Evolutionary conservation across 2,329 filamentous ascomycete genomes (phyloP).

Genomic region (Orbilia ellipsospora): DNA sequence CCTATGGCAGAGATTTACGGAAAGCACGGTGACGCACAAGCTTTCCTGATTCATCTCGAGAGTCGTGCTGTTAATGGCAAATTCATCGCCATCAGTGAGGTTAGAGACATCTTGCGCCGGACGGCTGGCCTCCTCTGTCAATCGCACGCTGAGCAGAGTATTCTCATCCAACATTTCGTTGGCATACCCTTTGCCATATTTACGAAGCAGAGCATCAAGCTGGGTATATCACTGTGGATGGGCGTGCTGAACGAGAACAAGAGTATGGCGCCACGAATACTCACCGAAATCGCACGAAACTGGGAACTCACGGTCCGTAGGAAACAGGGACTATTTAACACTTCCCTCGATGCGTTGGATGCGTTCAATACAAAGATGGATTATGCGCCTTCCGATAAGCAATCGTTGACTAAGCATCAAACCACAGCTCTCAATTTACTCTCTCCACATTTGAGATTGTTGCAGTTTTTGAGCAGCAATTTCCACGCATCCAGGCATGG

Average conservation of each 20-base stretch:
- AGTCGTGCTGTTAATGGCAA: slow-evolving; percentile 76
- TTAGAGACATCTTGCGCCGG: slow-evolving; percentile 82
- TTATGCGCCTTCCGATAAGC: slow-evolving; percentile 88
- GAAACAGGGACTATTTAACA: slow-evolving; percentile 79
- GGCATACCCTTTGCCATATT: slow-evolving; percentile 93
- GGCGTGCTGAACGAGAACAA: slow-evolving; percentile 97
- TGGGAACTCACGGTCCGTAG: slow-evolving; percentile 87
- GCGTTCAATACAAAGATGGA: slow-evolving; percentile 93
- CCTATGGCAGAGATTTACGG: slow-evolving; percentile 42
- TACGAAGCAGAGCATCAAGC: slow-evolving; percentile 92
- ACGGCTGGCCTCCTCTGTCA: slow-evolving; percentile 88
- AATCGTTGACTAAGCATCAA: slow-evolving; percentile 77
- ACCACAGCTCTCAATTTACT: slow-evolving; percentile 83
- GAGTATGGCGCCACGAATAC: slow-evolving; percentile 82
- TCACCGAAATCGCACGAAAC: slow-evolving; percentile 86
- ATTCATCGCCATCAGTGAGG: slow-evolving; percentile 76
- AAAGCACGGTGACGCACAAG: slow-evolving; percentile 64
- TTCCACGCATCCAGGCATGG: slow-evolving; percentile 92
- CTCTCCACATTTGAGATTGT: slow-evolving; percentile 82
- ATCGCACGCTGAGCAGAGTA: slow-evolving; percentile 70
- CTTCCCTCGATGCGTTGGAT: slow-evolving; percentile 70
- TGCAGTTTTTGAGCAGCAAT: slow-evolving; percentile 92
- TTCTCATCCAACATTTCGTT: slow-evolving; percentile 73
- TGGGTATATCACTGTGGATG: slow-evolving; percentile 95
- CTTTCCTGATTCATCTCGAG: slow-evolving; percentile 78